phyloP scores from a whole-genome alignment of 306 rosid species.

The Pueraria montana region DNA sequence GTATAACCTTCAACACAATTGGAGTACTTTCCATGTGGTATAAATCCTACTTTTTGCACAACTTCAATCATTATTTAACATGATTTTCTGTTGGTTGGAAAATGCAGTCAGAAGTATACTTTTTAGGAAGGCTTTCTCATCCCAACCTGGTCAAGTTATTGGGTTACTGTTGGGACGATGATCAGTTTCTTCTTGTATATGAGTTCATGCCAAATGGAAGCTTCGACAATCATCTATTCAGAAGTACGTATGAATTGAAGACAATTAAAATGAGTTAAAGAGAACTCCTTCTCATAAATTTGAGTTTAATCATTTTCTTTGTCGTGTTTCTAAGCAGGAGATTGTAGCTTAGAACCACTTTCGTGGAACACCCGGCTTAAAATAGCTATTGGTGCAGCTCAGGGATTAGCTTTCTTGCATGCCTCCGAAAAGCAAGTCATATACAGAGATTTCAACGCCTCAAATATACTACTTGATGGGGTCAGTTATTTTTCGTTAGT shows the following conservation, averaged over 20 bases:
- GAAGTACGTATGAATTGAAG: slow-evolving; percentile 75
- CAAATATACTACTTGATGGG: slow-evolving; percentile 84
- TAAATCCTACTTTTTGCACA: slow-evolving; percentile 21
- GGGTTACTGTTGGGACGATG: slow-evolving; percentile 84
- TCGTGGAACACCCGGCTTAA: slow-evolving; percentile 81
- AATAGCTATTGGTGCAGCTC: slow-evolving; percentile 90
- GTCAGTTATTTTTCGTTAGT: slow-evolving; percentile 55
- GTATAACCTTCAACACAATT: not conserved
- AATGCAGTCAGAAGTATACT: slow-evolving; percentile 84
- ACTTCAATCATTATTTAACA: not conserved
- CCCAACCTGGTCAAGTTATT: slow-evolving; percentile 83
- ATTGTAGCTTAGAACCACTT: slow-evolving; percentile 67
- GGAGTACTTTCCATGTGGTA: no score
- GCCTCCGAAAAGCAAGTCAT: slow-evolving; percentile 74
- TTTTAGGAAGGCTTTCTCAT: slow-evolving; percentile 84
- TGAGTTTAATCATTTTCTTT: slow-evolving; percentile 32
- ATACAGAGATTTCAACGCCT: slow-evolving; percentile 89
- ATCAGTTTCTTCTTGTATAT: slow-evolving; percentile 83
- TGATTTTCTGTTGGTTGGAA: slow-evolving; percentile 34
- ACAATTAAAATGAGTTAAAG: not conserved
- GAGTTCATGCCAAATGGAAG: slow-evolving; percentile 89
- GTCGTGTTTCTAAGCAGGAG: slow-evolving; percentile 58
- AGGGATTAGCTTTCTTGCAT: slow-evolving; percentile 86
- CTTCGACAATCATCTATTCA: slow-evolving; percentile 87
- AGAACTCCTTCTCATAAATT: slow-evolving; percentile 21